Percentiles rank a stretch among this genome's conserved stretches.
Evolutionary conservation across 768 basidiomycete species (phyloP).

Genomic region (Agrocybe praecox): DNA sequence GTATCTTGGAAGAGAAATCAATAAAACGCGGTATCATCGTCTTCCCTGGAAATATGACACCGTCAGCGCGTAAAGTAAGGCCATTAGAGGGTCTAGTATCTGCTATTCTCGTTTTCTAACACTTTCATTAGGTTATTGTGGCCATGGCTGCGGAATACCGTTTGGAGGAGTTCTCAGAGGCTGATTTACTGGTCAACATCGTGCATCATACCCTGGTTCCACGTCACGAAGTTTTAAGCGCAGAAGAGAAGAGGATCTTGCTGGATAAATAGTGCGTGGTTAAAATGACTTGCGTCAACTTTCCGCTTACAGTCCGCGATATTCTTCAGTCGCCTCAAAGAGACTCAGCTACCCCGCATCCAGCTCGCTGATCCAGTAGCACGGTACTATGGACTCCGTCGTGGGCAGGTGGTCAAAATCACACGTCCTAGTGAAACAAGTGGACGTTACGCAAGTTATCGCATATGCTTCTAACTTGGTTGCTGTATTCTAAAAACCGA

Average conservation of each 20-base stretch:
- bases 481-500: neutral
- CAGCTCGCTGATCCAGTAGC: conserved; percentile 98
- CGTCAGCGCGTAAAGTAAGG: conserved; percentile 89
- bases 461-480: conserved; percentile 73
- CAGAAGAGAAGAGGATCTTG: conserved; percentile 84
- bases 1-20: conserved; percentile 88
- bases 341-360: conserved; percentile 97
- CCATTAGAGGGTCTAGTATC: neutral
- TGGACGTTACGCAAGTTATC: conserved; percentile 91
- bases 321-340: conserved; percentile 86
- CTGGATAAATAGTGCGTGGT: conserved; percentile 89
- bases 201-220: conserved; percentile 96
- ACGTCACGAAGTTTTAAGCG: conserved; percentile 82
- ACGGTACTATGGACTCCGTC: conserved; percentile 92
- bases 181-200: conserved; percentile 96
- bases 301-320: conserved; percentile 13
- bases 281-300: conserved; percentile 5
- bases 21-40: conserved; percentile 94
- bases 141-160: conserved; percentile 87
- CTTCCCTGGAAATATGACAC: conserved; percentile 95
- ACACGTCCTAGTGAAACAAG: conserved; percentile 96
- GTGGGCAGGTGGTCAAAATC: conserved; percentile 98
- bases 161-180: conserved; percentile 95
- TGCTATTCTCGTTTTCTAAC: neutral
- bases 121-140: conserved; percentile 65